phyloP scores from a whole-genome alignment of 2,329 filamentous ascomycete genomes.

The Nigrospora sphaerica region DNA sequence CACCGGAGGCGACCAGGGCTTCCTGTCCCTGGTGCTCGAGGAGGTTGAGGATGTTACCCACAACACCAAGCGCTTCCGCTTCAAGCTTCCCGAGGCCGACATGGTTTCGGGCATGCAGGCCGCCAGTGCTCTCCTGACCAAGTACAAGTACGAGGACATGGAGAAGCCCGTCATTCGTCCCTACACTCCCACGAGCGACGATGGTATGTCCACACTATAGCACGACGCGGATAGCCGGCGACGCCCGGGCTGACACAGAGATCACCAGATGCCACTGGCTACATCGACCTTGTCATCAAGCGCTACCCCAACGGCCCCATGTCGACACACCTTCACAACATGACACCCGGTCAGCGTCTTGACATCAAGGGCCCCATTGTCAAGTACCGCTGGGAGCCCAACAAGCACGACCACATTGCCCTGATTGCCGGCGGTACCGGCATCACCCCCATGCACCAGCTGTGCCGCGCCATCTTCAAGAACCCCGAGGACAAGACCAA shows the following conservation, averaged over 20 bases:
- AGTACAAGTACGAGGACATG: conserved; percentile 76
- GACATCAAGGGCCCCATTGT: conserved; percentile 93
- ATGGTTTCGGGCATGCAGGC: conserved; percentile 76
- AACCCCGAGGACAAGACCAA: conserved; percentile 97
- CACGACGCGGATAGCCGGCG: background rate
- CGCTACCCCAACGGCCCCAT: conserved; percentile 85
- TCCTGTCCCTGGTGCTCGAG: conserved; percentile 72
- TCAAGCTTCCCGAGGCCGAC: conserved; percentile 77
- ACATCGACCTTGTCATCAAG: conserved; percentile 86
- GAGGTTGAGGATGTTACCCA: conserved; percentile 76
- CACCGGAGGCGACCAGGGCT: conserved; percentile 84
- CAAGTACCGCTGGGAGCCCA: conserved; percentile 83
- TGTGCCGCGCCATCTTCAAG: conserved; percentile 84
- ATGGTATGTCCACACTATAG: conserved; percentile 44
- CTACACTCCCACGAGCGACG: conserved; percentile 88
- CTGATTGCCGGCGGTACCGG: conserved; percentile 92
- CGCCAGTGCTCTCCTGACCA: conserved; percentile 84
- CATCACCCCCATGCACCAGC: conserved; percentile 97
- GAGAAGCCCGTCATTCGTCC: conserved; percentile 85
- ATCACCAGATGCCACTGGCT: conserved; percentile 60
- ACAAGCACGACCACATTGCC: conserved; percentile 88
- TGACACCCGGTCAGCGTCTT: conserved; percentile 75
- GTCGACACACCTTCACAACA: conserved; percentile 79
- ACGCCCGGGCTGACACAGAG: background rate
- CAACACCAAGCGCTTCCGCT: conserved; percentile 91